phyloP scores from a whole-genome alignment of 2,329 filamentous ascomycete genomes.

The Phialocephala sp. region DNA sequence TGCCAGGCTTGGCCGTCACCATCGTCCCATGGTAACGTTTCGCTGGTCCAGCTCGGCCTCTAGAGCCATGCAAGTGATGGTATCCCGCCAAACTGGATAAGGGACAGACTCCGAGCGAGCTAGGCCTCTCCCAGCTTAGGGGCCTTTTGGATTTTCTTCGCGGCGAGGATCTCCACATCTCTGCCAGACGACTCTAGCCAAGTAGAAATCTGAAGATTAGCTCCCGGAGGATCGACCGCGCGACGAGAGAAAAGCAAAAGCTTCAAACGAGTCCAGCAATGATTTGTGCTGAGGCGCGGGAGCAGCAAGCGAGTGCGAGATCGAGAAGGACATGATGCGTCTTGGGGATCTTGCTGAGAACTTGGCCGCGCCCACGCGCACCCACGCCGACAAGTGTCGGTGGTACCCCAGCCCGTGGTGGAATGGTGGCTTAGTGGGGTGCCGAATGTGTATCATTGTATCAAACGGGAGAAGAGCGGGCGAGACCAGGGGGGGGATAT shows the following conservation, averaged over 20 bases:
- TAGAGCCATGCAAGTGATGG: conserved; percentile 25
- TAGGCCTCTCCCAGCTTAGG: conserved; percentile 12
- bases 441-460: conserved; percentile 13
- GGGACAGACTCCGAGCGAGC: conserved; percentile 29
- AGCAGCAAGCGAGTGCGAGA: neutral
- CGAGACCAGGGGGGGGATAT: conserved; percentile 2
- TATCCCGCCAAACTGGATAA: conserved; percentile 35
- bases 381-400: neutral
- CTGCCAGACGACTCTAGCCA: conserved; percentile 19
- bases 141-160: neutral
- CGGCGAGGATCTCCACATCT: conserved; percentile 24
- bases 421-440: conserved; percentile 8
- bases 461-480: conserved; percentile 9
- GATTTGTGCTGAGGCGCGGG: neutral
- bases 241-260: conserved; percentile 7
- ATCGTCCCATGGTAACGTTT: conserved; percentile 24
- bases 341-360: conserved; percentile 1
- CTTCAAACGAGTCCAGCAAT: neutral
- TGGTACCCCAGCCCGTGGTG: neutral
- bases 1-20: conserved; percentile 3
- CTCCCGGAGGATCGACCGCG: conserved; percentile 26
- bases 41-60: conserved; percentile 1
- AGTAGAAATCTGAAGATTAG: conserved; percentile 21
- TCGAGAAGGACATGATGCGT: conserved; percentile 4
- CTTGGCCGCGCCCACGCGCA: neutral